Evolutionary conservation across 192 early-diverging fungal genomes (phyloP), one percentile per base, ranked within the genome.

Genomic region (Dissophora globulifera): DNA sequence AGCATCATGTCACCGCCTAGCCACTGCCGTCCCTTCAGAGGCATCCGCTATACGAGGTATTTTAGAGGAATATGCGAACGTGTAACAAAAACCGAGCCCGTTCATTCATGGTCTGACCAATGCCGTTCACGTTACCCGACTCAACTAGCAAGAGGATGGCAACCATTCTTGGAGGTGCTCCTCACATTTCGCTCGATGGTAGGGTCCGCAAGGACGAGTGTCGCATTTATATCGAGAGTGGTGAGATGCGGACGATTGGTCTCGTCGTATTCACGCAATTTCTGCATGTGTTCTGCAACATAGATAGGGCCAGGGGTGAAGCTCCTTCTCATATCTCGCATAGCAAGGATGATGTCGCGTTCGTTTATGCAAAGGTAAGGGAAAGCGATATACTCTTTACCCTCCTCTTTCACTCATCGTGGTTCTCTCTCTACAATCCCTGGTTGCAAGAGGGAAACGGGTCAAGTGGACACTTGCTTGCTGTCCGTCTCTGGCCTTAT

Each of bases 1-100:
- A 72, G 65, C 29, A 35, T 74, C 56, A 76, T 76, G 71, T 76
- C 71, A 4, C 71, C 71, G 3, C 35, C 46, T 15, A 51, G 57
- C 8, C 71, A 57, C n/a, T 59, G 46, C 19, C 60, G 50, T 33
- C 50, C 56, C n/a, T 76, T 55, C 53, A 76, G 66, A n/a, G 50
- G 62, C 20, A 58, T 67, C 20, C 27, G 26, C 0, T 22, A 61
- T 12, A 61, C 51, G 33, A n/a, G 30, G 51, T 53, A n/a, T 8
- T 7, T 27, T 50, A 10, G 9, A 19, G 38, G 8, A 40, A 40
- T 7, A 40, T 40, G 13, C 38, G 38, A 40, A 40, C 38, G 13
- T 13, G 7, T 13, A 40, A 40, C 7, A 7, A 40, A 7, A 13
- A 40, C 8, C 13, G 13, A 40, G 7, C 8, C 7, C 7, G 38